Evolutionary conservation across 2,329 filamentous ascomycete genomes (phyloP).

Genomic region (Colletotrichum truncatum): DNA sequence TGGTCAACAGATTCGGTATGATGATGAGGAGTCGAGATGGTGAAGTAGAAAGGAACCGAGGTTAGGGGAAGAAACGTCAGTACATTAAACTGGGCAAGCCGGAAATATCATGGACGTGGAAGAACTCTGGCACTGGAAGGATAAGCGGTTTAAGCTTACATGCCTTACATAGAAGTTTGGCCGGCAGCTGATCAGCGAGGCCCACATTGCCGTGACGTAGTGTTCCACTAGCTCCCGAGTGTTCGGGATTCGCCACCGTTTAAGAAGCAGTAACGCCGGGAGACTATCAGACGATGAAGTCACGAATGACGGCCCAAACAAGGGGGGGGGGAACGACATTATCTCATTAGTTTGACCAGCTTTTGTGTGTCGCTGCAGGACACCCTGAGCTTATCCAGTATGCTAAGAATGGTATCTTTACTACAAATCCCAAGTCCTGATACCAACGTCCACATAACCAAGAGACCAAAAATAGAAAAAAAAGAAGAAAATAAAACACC

Average conservation of each 20-base stretch:
- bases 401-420: constrained; percentile 29
- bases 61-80: neutral
- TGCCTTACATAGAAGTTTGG: neutral
- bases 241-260: constrained; percentile 13
- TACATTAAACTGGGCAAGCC: neutral
- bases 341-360: constrained; percentile 15
- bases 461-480: too few species aligned
- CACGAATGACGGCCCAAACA: neutral
- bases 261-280: neutral
- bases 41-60: too few species aligned
- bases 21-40: neutral
- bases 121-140: neutral
- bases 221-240: constrained; percentile 15
- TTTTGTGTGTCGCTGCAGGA: neutral
- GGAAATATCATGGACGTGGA: constrained; percentile 6
- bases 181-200: neutral
- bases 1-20: neutral
- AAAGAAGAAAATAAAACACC: too few species aligned
- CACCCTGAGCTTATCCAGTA: neutral
- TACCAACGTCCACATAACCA: neutral
- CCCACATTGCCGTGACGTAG: constrained; percentile 20
- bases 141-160: constrained; percentile 11
- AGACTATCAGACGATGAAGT: constrained; percentile 12
- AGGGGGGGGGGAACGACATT: neutral
- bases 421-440: neutral